Percentiles rank a stretch among this genome's conserved stretches.
phyloP scores from a whole-genome alignment of 805 yeast species.

The Yarrowia deformans region DNA sequence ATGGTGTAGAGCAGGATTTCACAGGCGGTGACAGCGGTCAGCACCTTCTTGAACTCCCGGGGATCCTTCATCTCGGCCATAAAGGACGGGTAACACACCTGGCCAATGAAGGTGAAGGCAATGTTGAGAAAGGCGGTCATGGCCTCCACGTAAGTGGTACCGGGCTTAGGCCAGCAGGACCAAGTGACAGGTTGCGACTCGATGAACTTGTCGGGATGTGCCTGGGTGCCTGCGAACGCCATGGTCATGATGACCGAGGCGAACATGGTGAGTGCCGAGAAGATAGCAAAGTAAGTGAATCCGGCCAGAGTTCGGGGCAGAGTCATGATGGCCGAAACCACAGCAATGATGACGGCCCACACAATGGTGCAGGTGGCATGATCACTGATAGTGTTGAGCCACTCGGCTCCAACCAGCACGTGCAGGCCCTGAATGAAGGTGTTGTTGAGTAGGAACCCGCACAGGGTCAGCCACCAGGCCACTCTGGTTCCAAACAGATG shows the following conservation, averaged over 20 bases:
- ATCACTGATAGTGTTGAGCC: constrained; percentile 62
- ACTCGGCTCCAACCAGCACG: constrained; percentile 66
- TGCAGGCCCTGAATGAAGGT: constrained; percentile 66
- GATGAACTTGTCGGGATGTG: constrained; percentile 56
- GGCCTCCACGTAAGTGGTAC: constrained; percentile 61
- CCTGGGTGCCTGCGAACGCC: constrained; percentile 62
- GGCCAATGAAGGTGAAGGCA: constrained; percentile 70
- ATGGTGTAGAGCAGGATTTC: constrained; percentile 60
- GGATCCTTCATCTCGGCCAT: constrained; percentile 67
- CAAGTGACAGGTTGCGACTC: constrained; percentile 54
- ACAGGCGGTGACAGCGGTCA: constrained; percentile 58
- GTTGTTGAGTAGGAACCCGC: constrained; percentile 62
- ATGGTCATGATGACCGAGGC: constrained; percentile 61
- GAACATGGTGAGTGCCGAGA: constrained; percentile 65
- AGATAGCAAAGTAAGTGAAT: constrained; percentile 60
- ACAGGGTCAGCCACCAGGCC: constrained; percentile 66
- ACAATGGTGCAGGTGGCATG: constrained; percentile 61
- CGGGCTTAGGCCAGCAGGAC: constrained; percentile 59
- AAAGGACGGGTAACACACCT: constrained; percentile 68
- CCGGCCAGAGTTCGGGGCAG: constrained; percentile 64
- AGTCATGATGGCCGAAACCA: constrained; percentile 60
- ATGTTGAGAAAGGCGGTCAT: constrained; percentile 67
- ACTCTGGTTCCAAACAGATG: constrained; percentile 57
- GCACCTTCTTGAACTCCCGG: constrained; percentile 63
- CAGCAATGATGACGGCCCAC: constrained; percentile 58